These are phyloP conservation scores for Lentinula guzmanii DNA, from an alignment of 768 basidiomycete species.

Conservation along the genomic window DNA sequence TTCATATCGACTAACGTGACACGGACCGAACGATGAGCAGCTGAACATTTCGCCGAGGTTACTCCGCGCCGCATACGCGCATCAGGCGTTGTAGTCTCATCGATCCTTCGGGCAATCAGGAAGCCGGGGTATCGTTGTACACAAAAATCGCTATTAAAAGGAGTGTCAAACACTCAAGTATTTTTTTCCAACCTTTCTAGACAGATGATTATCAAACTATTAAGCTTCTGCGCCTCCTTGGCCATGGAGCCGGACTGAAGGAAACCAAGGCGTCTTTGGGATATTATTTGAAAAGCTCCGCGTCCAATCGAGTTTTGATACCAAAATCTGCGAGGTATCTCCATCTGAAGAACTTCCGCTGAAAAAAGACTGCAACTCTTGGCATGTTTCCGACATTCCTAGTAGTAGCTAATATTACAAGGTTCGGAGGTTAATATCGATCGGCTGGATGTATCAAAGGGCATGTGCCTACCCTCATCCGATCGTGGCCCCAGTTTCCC, in stretches of 20 bases:
- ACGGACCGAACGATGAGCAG: background rate
- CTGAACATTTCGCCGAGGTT: constrained; percentile 5
- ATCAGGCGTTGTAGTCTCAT: background rate
- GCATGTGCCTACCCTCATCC: background rate
- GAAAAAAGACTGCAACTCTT: background rate
- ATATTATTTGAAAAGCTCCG: background rate
- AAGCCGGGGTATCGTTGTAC: background rate
- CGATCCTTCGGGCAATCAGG: background rate
- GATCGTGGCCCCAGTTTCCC: background rate
- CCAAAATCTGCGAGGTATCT: background rate
- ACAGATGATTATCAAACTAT: too few species aligned
- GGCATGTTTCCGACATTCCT: background rate
- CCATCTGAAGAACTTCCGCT: background rate
- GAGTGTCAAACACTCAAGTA: too few species aligned
- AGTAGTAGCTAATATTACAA: background rate
- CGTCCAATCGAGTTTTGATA: background rate
- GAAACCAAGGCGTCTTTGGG: constrained; percentile 3
- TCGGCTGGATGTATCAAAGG: background rate
- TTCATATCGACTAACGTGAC: background rate
- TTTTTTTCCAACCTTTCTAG: too few species aligned
- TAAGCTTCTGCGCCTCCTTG: background rate
- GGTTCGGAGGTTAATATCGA: background rate
- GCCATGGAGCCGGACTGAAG: background rate
- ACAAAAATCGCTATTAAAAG: background rate
- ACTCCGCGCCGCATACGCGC: background rate